Base-by-base conservation (phyloP, 129 eudicot genomes). In the Flaveria ramosissima region DNA sequence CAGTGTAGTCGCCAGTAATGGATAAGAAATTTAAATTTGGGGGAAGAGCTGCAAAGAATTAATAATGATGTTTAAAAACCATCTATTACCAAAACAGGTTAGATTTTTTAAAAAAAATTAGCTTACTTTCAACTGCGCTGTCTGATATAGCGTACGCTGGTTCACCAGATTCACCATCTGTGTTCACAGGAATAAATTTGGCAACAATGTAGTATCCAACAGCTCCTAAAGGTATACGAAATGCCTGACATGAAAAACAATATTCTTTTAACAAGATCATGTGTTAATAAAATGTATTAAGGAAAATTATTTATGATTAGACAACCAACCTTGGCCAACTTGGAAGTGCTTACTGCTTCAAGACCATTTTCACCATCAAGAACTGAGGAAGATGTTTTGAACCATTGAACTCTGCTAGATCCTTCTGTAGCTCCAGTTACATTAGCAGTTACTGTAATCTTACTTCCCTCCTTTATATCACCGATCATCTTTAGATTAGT, bases 331-430 rank as follows among this genome's bases (percentile, higher is more conserved):
- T 94, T 94, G 24, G 99, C 99, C 77, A 89, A 86, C 83, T 94
- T 94, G 64, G 92, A 89, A 12, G 97, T 86, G 80, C 85, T 90
- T 72, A 94, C 82, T 71, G 92, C 88, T 83, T 94, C 99, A 42
- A 91, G 88, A 81, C 73, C 85, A 67, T 84, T 84, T 70, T 94
- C 99, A 66, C 88, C 90, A 67, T 88, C 89, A 57, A 94, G 86
- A 21, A 76, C 20, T 53, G 88, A 70, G 47, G 83, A 83, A 76
- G 80, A 82, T 67, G 97, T 78, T 88, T 94, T 94, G 80, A 94
- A 94, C 99, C 99, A 94, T 78, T 94, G 99, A 64, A 94, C 97
- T 87, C 92, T 89, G 85, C 99, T 86, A 56, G 96, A 85, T 63
- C 89, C 92, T 88, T 94, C 99, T 39, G 94, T 86, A 79, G 97